Base-by-base conservation (phyloP, 495 filamentous ascomycete species). In the Lophiostoma macrostomum region DNA sequence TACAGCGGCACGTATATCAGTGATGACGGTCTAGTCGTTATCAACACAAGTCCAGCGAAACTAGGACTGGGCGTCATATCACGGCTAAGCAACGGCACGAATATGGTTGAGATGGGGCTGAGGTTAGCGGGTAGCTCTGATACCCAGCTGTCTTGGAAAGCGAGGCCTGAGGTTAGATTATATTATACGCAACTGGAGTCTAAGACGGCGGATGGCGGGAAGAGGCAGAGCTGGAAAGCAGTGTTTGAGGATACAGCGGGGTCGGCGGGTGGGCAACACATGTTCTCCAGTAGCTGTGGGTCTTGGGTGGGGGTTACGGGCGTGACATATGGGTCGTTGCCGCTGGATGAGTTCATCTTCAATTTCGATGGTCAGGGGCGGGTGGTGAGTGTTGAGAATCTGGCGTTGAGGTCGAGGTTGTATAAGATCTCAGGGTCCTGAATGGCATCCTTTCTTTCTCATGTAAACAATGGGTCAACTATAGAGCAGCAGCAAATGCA, bases 21-120 rank as follows among this genome's bases (percentile, higher is more conserved):
- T 23, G n/a, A 42, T 20, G 14, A 13, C 36, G 14, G n/a, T n/a
- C n/a, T 6, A 1, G 8, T 77, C 3, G 71, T 68, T 4, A 61
- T 80, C 27, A 53, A 63, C 32, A 64, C 67, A n/a, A 64, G 72
- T 41, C 13, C 40, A 3, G 42, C 42, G 16, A 63, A 64, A 7
- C 73, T 74, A 0, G 78, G 76, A 0, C 65, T 80, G 1, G 61
- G 65, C 10, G 64, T 82, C 19, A 55, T 63, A 0, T 47, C 63
- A 20, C 81, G 75, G 74, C 66, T 78, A 35, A 74, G 69, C 61
- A 78, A 80, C 56, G 69, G 74, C 20, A 77, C 73, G 4, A 65
- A 74, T 43, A 62, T 76, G 41, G 44, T 73, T 19, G 48, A 51
- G n/a, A 41, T 40, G 48, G 48, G 36, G 23, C 32, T 51, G 5